Conservation (phyloP, 768 basidiomycete species). For the Lactarius quietus region DNA sequence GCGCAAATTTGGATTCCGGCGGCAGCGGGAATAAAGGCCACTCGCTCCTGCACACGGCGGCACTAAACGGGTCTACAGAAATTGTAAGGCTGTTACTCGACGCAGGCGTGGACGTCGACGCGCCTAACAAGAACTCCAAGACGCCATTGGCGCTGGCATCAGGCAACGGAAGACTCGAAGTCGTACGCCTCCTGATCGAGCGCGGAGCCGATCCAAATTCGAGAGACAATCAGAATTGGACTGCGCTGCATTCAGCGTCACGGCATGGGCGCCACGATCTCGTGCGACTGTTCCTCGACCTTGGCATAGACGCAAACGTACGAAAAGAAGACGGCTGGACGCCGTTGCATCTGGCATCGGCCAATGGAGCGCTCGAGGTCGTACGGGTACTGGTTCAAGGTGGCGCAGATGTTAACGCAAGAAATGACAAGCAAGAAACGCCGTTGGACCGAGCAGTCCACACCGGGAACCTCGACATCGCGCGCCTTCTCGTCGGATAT, state of each 20-base stretch:
- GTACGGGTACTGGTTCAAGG: background rate
- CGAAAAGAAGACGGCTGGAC: constrained; percentile 9
- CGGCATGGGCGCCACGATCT: background rate
- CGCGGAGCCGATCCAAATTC: background rate
- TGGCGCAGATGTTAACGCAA: background rate
- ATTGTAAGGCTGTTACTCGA: background rate
- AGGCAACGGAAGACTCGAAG: background rate
- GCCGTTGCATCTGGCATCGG: constrained; percentile 4
- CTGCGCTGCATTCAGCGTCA: background rate
- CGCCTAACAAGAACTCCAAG: background rate
- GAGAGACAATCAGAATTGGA: background rate
- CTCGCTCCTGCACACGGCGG: constrained; percentile 4
- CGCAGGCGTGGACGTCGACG: background rate
- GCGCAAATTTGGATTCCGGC: background rate
- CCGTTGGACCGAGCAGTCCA: constrained; percentile 5
- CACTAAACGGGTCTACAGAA: background rate
- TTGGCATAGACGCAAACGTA: background rate
- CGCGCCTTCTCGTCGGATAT: background rate
- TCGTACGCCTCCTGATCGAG: constrained; percentile 2
- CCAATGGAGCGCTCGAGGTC: background rate
- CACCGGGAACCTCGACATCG: background rate
- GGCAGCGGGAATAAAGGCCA: background rate
- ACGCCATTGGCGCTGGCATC: background rate
- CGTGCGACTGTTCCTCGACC: constrained; percentile 3
- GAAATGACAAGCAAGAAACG: background rate